Percentiles rank a stretch among this genome's conserved stretches.
phyloP scores from a whole-genome alignment of 192 early-diverging fungal species.

The Cladochytrium replicatum region DNA sequence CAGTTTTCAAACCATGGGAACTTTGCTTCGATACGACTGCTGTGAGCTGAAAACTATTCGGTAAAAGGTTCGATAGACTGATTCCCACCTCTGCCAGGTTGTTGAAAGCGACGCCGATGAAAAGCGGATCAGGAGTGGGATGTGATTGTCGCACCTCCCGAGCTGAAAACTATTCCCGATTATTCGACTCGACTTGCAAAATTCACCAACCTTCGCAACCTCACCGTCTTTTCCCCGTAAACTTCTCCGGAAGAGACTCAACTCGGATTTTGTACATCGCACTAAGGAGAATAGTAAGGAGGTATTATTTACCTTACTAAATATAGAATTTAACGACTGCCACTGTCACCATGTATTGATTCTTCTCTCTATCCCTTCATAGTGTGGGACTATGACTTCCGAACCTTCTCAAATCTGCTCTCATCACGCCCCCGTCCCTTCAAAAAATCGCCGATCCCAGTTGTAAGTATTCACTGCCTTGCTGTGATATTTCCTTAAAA shows the following conservation, averaged over 20 bases:
- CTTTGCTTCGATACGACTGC: slow-evolving; percentile 50
- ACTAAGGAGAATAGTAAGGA: too few relatives aligned
- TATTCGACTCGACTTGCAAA: slow-evolving; percentile 53
- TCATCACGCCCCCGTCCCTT: too few relatives aligned
- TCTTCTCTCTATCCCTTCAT: too few relatives aligned
- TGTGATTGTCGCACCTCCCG: slow-evolving; percentile 49
- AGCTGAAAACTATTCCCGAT: slow-evolving; percentile 30
- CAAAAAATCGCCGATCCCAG: too few relatives aligned
- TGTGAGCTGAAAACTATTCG: not conserved
- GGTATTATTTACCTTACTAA: too few relatives aligned
- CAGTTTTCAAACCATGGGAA: slow-evolving; percentile 83
- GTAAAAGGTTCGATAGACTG: not conserved
- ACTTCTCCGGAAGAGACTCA: slow-evolving; percentile 65
- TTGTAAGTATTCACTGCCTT: too few relatives aligned
- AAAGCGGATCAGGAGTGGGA: slow-evolving; percentile 74
- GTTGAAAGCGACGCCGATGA: slow-evolving; percentile 82
- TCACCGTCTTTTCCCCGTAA: slow-evolving; percentile 75
- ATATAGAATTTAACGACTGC: too few relatives aligned
- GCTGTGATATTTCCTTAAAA: too few relatives aligned
- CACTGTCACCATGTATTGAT: too few relatives aligned
- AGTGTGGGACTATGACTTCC: too few relatives aligned
- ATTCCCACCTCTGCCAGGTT: slow-evolving; percentile 23
- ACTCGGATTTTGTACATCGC: slow-evolving; percentile 73
- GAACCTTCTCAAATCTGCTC: too few relatives aligned
- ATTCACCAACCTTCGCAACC: slow-evolving; percentile 64